These are phyloP conservation scores for Pyrenophora teres DNA, from an alignment of 2,329 filamentous ascomycete species.

Conservation along the genomic window DNA sequence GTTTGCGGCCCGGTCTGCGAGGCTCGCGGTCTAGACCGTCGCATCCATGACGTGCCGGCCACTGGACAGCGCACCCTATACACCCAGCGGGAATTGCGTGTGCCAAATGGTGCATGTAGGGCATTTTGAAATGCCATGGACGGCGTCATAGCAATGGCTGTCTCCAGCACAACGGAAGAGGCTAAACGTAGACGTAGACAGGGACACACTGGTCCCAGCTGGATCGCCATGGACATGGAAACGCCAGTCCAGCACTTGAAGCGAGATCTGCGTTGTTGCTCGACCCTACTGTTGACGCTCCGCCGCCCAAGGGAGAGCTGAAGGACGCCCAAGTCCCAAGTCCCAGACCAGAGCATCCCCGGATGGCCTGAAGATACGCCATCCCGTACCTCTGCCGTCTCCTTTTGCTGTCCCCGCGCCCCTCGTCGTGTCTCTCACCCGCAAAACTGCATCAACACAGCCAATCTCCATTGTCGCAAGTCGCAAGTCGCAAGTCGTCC, in stretches of 20 bases:
- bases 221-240: background rate
- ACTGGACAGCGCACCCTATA: background rate
- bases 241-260: background rate
- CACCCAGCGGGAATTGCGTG: background rate
- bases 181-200: background rate
- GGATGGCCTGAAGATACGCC: conserved; percentile 4
- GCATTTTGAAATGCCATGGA: conserved; percentile 9
- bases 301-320: too few relatives aligned
- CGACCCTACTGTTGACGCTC: too few relatives aligned
- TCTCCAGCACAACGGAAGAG: too few relatives aligned
- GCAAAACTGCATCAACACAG: too few relatives aligned
- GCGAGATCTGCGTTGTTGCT: conserved; percentile 3
- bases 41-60: background rate
- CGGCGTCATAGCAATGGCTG: background rate
- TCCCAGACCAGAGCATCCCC: conserved; percentile 1
- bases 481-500: background rate
- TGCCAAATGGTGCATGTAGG: background rate
- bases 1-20: background rate
- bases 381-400: background rate
- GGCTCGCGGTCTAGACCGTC: conserved; percentile 5
- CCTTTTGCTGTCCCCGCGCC: background rate
- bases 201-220: background rate
- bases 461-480: too few relatives aligned
- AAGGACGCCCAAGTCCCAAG: background rate
- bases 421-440: too few relatives aligned